Base-by-base conservation (phyloP, 192 early-diverging fungal species). In the Coemansia sp. region DNA sequence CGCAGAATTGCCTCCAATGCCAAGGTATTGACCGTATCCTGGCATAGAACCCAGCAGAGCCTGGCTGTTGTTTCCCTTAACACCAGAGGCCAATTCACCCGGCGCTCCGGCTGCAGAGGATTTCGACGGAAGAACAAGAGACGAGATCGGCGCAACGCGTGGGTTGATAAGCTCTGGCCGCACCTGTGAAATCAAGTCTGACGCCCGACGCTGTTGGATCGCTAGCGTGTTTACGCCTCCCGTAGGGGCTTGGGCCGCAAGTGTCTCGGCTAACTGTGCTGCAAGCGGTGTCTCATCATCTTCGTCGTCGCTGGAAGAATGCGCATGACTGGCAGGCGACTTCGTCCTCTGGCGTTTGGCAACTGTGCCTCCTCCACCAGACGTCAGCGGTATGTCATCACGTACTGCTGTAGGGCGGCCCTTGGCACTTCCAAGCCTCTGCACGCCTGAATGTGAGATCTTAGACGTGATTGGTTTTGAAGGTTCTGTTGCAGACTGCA, bases 201-300 rank as follows among this genome's bases (percentile, higher is more conserved):
- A 65, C 17, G 52, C 59, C 20, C 17, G 32, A 15, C 55, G 65
- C 42, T 49, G 66, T 17, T 41, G 35, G 36, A 46, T n/a, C 42
- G 57, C 41, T 23, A 20, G 60, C 38, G 32, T 52, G 17, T 29
- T 46, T 58, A 34, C 33, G 29, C 65, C 52, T n/a, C 60, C 50
- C 8, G 15, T 11, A 14, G 55, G 55, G 9, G 55, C 13, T 13
- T 61, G 61, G 0, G 74, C 74, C 1, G 76, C 76, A 5, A 79
- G 61, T 9, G 52, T 66, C 57, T 66, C 61, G 9, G 76, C 76
- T 23, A 79, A 36, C 70, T 79, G 76, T 15, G 76, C 65, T 46
- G 76, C 76, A 36, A 79, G 41, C 43, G 76, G 76, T 33, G 71
- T 79, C 65, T 79, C 76, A 35, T 79, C 76, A 4, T 79, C 76